phyloP scores from a whole-genome alignment of 2,329 filamentous ascomycete genomes.

The Colletotrichum simmondsii region DNA sequence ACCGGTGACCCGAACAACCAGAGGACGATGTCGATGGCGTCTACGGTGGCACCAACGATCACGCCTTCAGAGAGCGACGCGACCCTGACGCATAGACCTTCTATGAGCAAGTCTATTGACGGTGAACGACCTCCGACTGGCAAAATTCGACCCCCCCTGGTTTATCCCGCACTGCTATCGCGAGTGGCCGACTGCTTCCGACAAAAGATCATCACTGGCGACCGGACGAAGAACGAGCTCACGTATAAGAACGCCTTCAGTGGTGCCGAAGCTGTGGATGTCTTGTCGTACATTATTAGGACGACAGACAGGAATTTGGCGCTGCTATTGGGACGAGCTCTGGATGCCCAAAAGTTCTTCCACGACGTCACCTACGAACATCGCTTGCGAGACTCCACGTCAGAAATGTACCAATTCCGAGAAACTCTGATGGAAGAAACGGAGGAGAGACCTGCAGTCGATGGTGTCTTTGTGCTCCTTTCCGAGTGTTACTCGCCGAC shows the following conservation, averaged over 20 bases:
- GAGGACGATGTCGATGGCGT: constrained; percentile 93
- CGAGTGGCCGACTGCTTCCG: constrained; percentile 92
- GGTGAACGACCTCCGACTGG: constrained; percentile 67
- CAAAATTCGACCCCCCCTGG: constrained; percentile 80
- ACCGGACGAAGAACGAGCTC: constrained; percentile 94
- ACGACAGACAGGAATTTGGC: constrained; percentile 96
- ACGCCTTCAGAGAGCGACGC: constrained; percentile 67
- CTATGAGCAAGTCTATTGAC: constrained; percentile 66
- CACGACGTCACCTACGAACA: constrained; percentile 99
- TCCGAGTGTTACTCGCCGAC: constrained; percentile 99
- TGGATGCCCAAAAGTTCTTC: constrained; percentile 99
- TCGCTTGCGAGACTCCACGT: constrained; percentile 89
- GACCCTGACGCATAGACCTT: constrained; percentile 65
- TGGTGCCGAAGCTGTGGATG: constrained; percentile 93
- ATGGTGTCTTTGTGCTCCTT: constrained; percentile 94
- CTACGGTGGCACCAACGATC: constrained; percentile 79
- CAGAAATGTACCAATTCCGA: constrained; percentile 96
- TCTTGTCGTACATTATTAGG: constrained; percentile 96
- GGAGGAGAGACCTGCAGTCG: constrained; percentile 79
- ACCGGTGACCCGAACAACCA: constrained; percentile 56
- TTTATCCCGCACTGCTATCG: constrained; percentile 95
- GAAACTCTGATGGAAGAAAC: constrained; percentile 88
- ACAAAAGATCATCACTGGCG: constrained; percentile 85
- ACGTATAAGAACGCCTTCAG: constrained; percentile 98
- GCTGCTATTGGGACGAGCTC: constrained; percentile 85